A percentile compares a stretch with the other conserved stretches of the same genome.
phyloP scores from a whole-genome alignment of 2,329 filamentous ascomycete genomes.

The Talaromyces islandicus region DNA sequence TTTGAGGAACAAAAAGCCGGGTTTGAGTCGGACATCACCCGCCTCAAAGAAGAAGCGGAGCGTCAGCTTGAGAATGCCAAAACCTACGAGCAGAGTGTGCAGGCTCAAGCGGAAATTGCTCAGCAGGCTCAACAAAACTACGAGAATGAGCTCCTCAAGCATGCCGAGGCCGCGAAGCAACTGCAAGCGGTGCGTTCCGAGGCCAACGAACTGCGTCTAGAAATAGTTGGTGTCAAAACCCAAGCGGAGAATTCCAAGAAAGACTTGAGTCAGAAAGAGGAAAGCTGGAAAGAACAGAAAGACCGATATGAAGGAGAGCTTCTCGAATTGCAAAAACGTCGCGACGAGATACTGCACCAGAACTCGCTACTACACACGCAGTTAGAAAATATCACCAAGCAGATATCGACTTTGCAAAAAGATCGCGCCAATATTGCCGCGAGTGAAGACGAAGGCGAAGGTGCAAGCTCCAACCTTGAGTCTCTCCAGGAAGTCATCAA shows the following conservation, averaged over 20 bases:
- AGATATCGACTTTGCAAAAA: constrained; percentile 75
- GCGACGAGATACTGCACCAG: constrained; percentile 79
- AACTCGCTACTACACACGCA: constrained; percentile 88
- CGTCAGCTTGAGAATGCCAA: constrained; percentile 72
- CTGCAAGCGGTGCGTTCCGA: constrained; percentile 74
- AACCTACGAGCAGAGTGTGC: constrained; percentile 85
- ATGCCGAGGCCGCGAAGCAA: constrained; percentile 86
- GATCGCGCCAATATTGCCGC: constrained; percentile 58
- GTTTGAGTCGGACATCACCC: constrained; percentile 70
- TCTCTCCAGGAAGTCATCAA: constrained; percentile 85
- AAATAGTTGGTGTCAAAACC: constrained; percentile 66
- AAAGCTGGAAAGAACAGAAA: constrained; percentile 79
- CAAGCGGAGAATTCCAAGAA: constrained; percentile 83
- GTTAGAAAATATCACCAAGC: constrained; percentile 72
- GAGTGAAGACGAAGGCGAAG: constrained; percentile 40
- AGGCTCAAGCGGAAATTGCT: constrained; percentile 88
- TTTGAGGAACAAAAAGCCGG: constrained; percentile 76
- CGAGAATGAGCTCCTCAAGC: constrained; percentile 87
- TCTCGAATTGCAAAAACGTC: constrained; percentile 66
- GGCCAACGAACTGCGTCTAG: constrained; percentile 73
- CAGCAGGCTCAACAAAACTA: constrained; percentile 92
- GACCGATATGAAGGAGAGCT: constrained; percentile 80
- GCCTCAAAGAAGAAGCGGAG: constrained; percentile 78
- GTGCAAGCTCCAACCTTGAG: constrained; percentile 55
- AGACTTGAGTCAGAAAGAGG: constrained; percentile 70